These are phyloP conservation scores for Gautieria morchelliformis DNA, from an alignment of 768 basidiomycete genomes.

Conservation along the genomic window DNA sequence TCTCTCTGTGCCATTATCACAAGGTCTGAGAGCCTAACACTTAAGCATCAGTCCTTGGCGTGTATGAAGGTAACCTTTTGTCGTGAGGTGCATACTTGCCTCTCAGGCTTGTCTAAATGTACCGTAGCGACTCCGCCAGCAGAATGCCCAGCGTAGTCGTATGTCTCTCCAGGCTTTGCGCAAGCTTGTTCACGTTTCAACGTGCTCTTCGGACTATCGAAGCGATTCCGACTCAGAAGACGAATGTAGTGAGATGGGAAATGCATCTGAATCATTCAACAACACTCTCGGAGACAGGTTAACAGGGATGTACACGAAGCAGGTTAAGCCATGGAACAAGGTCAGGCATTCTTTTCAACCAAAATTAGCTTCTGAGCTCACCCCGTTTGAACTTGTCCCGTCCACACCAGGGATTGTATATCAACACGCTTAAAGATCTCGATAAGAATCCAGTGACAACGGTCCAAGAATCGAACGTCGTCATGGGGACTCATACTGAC, in stretches of 20 bases:
- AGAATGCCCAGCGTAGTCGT: neutral
- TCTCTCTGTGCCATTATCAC: slow-evolving; percentile 42
- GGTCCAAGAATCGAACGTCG: neutral
- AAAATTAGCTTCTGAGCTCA: neutral
- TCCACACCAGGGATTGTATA: neutral
- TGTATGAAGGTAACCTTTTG: slow-evolving; percentile 36
- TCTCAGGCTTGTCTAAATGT: neutral
- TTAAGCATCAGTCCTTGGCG: slow-evolving; percentile 34
- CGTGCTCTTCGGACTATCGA: neutral
- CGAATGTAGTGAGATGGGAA: neutral
- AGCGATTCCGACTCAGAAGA: neutral
- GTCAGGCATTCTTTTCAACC: neutral
- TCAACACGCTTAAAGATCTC: neutral
- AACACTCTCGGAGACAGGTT: neutral
- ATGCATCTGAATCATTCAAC: neutral
- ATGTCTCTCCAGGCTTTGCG: neutral
- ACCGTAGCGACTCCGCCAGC: slow-evolving; percentile 2
- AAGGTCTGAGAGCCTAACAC: slow-evolving; percentile 41
- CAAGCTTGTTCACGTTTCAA: neutral
- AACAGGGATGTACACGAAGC: neutral
- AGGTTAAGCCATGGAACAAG: slow-evolving; percentile 6
- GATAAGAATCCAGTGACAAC: neutral
- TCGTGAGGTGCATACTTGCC: neutral
- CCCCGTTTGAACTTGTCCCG: neutral
- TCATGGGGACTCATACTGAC: neutral